A percentile compares a stretch with the other conserved stretches of the same genome.
These are phyloP conservation scores for Hamamelis virginiana DNA, from an alignment of 164 flowering plant genomes.

Conservation along the genomic window DNA sequence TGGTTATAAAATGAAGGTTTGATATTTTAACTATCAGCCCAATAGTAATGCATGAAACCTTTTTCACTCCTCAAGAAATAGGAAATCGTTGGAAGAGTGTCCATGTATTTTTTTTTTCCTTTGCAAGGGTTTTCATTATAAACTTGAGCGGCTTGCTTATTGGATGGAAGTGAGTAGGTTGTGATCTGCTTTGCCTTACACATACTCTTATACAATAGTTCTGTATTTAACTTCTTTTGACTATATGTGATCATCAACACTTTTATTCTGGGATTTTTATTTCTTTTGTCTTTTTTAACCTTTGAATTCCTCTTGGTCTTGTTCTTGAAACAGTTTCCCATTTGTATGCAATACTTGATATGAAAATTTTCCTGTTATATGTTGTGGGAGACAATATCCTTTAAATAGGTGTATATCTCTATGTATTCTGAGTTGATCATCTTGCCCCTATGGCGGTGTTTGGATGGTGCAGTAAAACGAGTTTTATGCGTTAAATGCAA, in stretches of 20 bases:
- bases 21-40: not conserved
- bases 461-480: too few relatives aligned
- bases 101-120: not conserved
- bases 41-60: not conserved
- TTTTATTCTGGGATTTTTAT: too few relatives aligned
- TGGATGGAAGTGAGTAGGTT: not conserved
- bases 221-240: too few relatives aligned
- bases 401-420: too few relatives aligned
- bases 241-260: too few relatives aligned
- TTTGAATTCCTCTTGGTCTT: not conserved
- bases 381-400: not conserved
- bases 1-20: not conserved
- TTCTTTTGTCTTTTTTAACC: not conserved
- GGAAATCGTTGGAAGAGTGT: not conserved
- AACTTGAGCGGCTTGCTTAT: not conserved
- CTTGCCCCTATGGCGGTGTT: too few relatives aligned
- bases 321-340: not conserved
- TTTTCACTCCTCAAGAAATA: not conserved
- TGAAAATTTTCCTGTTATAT: not conserved
- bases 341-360: not conserved
- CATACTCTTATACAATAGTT: too few relatives aligned
- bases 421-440: too few relatives aligned
- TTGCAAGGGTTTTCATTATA: too few relatives aligned
- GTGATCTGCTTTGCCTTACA: too few relatives aligned
- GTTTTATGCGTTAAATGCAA: too few relatives aligned